These are phyloP conservation scores for Chlorella variabilis DNA, from an alignment of 163 green algal genomes.

Conservation along the genomic window DNA sequence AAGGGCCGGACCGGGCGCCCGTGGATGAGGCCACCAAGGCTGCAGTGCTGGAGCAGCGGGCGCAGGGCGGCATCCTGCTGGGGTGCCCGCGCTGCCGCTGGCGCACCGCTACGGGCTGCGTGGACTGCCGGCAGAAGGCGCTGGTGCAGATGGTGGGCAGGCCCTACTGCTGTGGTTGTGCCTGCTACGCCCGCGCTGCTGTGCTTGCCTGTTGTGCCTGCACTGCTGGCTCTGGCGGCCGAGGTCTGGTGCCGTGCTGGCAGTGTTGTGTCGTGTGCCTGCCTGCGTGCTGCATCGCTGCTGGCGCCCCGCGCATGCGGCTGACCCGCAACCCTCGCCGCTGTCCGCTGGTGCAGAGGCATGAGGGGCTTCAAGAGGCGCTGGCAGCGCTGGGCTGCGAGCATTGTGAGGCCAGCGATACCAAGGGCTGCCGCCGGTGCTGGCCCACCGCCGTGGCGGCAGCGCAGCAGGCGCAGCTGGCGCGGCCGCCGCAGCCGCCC, in stretches of 20 bases:
- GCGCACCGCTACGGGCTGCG: constrained; percentile 8
- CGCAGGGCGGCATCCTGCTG: constrained; percentile 8
- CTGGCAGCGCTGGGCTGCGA: background rate
- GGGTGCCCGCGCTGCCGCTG: constrained; percentile 32
- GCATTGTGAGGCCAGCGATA: background rate
- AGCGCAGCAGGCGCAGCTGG: background rate
- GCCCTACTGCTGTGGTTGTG: background rate
- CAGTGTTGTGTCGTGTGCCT: background rate
- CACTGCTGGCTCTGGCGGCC: background rate
- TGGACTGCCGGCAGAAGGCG: constrained; percentile 20
- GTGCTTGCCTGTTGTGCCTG: background rate
- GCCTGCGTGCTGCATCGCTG: background rate
- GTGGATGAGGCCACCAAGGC: background rate
- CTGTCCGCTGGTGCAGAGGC: constrained; percentile 6
- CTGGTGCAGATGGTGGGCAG: constrained; percentile 26
- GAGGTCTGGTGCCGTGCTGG: background rate
- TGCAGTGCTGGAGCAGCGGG: background rate
- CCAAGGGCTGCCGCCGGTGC: constrained; percentile 34
- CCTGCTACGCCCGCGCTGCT: background rate
- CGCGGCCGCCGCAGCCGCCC: background rate
- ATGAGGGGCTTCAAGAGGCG: background rate
- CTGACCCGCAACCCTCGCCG: too few relatives aligned
- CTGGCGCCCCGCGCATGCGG: too few relatives aligned
- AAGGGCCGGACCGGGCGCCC: constrained; percentile 4
- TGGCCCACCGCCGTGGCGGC: background rate